phyloP scores from a whole-genome alignment of 164 flowering plant species.

The Aristolochia californica region DNA sequence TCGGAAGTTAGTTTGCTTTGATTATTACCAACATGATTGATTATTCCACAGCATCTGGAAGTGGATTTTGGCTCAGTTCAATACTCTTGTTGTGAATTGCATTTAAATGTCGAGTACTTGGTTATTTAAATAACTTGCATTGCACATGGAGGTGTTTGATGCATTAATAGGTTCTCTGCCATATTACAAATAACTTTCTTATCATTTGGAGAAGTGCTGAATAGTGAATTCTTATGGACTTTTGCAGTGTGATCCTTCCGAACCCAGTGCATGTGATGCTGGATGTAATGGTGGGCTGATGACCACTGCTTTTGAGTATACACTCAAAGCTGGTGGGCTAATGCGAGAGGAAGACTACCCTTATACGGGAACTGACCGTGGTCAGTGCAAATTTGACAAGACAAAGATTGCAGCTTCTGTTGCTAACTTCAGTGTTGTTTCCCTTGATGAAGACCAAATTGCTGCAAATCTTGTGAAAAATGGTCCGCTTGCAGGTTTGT shows the following conservation, averaged over 20 bases:
- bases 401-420: conserved; percentile 70
- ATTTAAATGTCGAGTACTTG: too few relatives aligned
- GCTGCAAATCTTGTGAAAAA: conserved; percentile 92
- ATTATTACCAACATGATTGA: too few relatives aligned
- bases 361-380: conserved; percentile 72
- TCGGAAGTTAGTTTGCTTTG: too few relatives aligned
- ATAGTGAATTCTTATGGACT: not conserved
- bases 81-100: too few relatives aligned
- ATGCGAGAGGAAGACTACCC: conserved; percentile 89
- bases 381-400: conserved; percentile 84
- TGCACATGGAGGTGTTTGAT: too few relatives aligned
- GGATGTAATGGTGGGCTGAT: conserved; percentile 96
- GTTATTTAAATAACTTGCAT: too few relatives aligned
- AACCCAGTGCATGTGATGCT: conserved; percentile 61
- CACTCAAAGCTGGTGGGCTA: conserved; percentile 90
- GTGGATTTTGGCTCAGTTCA: too few relatives aligned
- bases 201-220: too few relatives aligned
- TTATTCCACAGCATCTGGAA: too few relatives aligned
- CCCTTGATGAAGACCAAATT: conserved; percentile 87
- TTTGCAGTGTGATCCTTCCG: conserved; percentile 85
- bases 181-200: too few relatives aligned
- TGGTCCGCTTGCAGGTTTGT: conserved; percentile 88
- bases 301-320: conserved; percentile 89
- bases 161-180: too few relatives aligned
- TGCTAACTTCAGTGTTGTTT: conserved; percentile 83